phyloP scores from a whole-genome alignment of 805 yeast genomes.

The Lachancea nothofagi region DNA sequence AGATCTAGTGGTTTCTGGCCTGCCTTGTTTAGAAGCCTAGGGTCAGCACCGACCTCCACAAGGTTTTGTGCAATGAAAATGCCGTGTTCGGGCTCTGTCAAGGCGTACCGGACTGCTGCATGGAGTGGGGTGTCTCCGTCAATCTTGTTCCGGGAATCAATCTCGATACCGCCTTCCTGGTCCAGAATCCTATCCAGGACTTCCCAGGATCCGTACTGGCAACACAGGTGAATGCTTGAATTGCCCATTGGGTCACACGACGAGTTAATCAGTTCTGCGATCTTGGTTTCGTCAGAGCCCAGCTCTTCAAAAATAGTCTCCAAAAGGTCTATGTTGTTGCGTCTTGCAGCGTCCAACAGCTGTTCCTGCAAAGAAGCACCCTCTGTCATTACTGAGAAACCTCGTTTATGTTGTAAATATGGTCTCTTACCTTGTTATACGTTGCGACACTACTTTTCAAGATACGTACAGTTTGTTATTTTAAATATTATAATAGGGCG shows the following conservation, averaged over 20 bases:
- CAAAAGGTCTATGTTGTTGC: slow-evolving; percentile 78
- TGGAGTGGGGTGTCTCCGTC: slow-evolving; percentile 90
- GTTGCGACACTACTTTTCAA: no score
- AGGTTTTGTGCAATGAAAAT: slow-evolving; percentile 69
- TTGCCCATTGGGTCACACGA: slow-evolving; percentile 75
- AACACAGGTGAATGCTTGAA: slow-evolving; percentile 76
- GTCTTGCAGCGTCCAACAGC: slow-evolving; percentile 77
- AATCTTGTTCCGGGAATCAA: slow-evolving; percentile 67
- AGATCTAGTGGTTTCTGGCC: slow-evolving; percentile 75
- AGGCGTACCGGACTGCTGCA: slow-evolving; percentile 69
- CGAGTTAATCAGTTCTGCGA: slow-evolving; percentile 54
- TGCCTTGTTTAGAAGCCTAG: slow-evolving; percentile 50
- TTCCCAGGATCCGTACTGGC: slow-evolving; percentile 78
- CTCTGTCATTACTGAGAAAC: slow-evolving; percentile 26
- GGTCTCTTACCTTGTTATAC: no score
- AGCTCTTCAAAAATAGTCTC: slow-evolving; percentile 46
- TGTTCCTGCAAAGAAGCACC: slow-evolving; percentile 81
- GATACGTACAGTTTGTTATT: no score
- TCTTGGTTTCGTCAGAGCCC: slow-evolving; percentile 29
- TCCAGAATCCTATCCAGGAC: slow-evolving; percentile 77
- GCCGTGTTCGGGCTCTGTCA: slow-evolving; percentile 82
- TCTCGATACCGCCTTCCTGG: slow-evolving; percentile 77
- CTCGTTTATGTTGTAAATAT: no score
- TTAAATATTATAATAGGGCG: no score
- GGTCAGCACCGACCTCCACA: slow-evolving; percentile 88